phyloP scores from a whole-genome alignment of 2,329 filamentous ascomycete species.

The Ceratocystis lukuohia region DNA sequence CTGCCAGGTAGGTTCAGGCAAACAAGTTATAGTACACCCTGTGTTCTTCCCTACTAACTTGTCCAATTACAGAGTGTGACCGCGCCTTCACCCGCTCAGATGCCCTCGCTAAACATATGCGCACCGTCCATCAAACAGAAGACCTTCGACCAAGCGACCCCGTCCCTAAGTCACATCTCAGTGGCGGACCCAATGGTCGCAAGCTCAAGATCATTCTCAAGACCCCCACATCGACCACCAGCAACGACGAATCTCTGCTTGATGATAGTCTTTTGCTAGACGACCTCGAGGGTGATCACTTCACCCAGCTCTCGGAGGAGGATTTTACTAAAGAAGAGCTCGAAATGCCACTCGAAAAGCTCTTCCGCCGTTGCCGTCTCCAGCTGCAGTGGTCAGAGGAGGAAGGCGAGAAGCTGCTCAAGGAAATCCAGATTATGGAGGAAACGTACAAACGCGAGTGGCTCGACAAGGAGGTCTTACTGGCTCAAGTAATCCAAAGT shows the following conservation, averaged over 20 bases:
- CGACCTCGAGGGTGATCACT: conserved; percentile 36
- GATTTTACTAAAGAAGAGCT: conserved; percentile 56
- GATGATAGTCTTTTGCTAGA: conserved; percentile 43
- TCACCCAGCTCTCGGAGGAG: conserved; percentile 41
- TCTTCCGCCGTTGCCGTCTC: conserved; percentile 54
- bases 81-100: conserved; percentile 92
- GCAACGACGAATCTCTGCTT: conserved; percentile 37
- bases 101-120: conserved; percentile 94
- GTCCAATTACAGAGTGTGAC: conserved; percentile 62
- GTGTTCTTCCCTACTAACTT: not conserved
- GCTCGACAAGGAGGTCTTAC: conserved; percentile 63
- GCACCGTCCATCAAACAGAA: conserved; percentile 90
- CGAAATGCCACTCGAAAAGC: conserved; percentile 41
- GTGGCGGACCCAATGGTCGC: conserved; percentile 29
- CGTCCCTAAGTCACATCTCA: conserved; percentile 36
- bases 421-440: conserved; percentile 54
- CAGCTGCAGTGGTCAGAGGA: conserved; percentile 61
- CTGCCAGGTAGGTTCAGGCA: conserved; percentile 55
- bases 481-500: conserved; percentile 56
- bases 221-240: conserved; percentile 43
- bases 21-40: no score
- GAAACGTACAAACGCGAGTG: conserved; percentile 56
- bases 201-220: conserved; percentile 53
- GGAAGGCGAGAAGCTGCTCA: conserved; percentile 49
- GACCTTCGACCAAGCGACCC: conserved; percentile 68